These are phyloP conservation scores for Microdochium bolleyi DNA, from an alignment of 2,329 filamentous ascomycete genomes.

Conservation along the genomic window DNA sequence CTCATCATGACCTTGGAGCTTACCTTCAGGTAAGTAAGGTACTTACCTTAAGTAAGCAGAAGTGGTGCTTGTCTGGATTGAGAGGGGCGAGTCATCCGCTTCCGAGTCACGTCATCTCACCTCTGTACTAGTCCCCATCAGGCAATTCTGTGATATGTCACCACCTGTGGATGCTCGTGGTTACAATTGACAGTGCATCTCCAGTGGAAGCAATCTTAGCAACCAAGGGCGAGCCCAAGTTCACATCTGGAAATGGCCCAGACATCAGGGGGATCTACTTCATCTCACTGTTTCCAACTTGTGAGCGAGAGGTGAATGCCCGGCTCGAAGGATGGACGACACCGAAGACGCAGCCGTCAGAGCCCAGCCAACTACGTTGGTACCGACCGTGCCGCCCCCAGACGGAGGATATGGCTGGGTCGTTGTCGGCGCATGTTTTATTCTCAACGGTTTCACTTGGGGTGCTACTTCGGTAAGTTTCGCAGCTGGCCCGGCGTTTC, in stretches of 20 bases:
- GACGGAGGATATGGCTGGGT: not conserved
- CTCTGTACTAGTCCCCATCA: not conserved
- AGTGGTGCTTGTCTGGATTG: not conserved
- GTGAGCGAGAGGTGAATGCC: no score
- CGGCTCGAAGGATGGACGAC: not conserved
- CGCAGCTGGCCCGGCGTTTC: not conserved
- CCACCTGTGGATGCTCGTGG: not conserved
- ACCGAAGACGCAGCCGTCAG: not conserved
- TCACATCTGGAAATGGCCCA: no score
- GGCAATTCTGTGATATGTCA: not conserved
- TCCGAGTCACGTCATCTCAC: not conserved
- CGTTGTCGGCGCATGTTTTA: not conserved
- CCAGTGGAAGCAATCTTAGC: no score
- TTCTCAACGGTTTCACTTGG: not conserved
- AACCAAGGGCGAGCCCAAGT: no score
- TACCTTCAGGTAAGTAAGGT: no score
- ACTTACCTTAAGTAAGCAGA: no score
- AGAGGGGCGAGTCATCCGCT: not conserved
- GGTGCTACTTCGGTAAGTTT: not conserved
- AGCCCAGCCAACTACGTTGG: not conserved
- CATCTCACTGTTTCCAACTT: no score
- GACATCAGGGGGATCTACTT: no score
- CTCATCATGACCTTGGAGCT: no score
- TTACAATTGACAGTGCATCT: no score
- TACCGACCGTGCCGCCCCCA: not conserved